These are phyloP conservation scores for Phytophthora crassamura DNA, from an alignment of 352 stramenopile species.

Conservation along the genomic window DNA sequence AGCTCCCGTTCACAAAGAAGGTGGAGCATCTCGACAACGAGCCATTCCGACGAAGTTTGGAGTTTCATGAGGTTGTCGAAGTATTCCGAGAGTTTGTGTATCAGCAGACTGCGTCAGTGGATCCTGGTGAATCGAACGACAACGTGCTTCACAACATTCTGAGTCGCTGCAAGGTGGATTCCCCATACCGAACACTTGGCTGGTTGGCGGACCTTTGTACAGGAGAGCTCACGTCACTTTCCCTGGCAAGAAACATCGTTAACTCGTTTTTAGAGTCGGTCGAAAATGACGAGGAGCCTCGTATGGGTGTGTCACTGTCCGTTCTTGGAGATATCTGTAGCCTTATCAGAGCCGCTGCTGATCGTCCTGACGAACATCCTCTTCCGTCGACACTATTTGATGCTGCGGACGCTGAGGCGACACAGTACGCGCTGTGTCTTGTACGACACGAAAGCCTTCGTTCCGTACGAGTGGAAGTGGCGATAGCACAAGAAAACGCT, in stretches of 20 bases:
- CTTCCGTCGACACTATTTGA: conserved; percentile 56
- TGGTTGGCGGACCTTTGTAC: background rate
- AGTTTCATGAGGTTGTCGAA: conserved; percentile 66
- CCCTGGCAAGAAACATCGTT: conserved; percentile 32
- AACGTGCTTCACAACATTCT: conserved; percentile 26
- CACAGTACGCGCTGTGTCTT: conserved; percentile 46
- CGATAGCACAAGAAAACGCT: background rate
- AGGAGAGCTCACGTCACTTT: background rate
- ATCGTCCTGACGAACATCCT: background rate
- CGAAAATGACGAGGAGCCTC: background rate
- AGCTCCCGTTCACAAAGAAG: background rate
- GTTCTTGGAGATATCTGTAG: conserved; percentile 45
- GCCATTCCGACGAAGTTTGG: conserved; percentile 36
- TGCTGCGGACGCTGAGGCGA: conserved; percentile 59
- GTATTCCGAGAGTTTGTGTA: conserved; percentile 49
- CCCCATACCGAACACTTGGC: conserved; percentile 14
- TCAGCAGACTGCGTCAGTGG: background rate
- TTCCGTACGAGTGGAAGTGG: background rate
- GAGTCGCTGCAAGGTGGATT: conserved; percentile 29
- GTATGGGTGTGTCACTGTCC: conserved; percentile 25
- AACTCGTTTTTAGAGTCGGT: conserved; percentile 19
- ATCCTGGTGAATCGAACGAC: background rate
- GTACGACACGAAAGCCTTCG: conserved; percentile 12
- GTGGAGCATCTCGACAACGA: conserved; percentile 18
- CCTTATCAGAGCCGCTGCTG: conserved; percentile 15